These are phyloP conservation scores for Adansonia grandidieri DNA, from an alignment of 441 rosid genomes.

Conservation along the genomic window DNA sequence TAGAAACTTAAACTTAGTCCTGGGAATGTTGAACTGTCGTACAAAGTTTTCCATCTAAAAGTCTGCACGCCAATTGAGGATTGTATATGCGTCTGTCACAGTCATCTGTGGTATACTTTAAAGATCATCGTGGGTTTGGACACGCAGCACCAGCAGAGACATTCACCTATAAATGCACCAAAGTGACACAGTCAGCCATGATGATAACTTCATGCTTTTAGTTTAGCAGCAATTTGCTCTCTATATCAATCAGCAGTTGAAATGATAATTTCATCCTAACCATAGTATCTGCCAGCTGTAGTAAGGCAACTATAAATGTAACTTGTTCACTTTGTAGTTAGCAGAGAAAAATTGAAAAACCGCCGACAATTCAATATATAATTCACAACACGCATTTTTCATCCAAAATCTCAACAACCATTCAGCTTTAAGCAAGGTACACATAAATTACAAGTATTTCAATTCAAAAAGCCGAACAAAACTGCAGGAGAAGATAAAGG, in stretches of 20 bases:
- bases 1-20: conserved; percentile 85
- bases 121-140: conserved; percentile 93
- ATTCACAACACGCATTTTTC: too few relatives aligned
- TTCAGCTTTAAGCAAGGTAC: background rate
- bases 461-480: background rate
- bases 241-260: too few relatives aligned
- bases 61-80: conserved; percentile 70
- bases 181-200: conserved; percentile 17
- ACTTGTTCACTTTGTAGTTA: background rate
- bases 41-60: conserved; percentile 61
- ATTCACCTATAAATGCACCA: conserved; percentile 58
- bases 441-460: background rate
- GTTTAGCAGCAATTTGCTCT: background rate
- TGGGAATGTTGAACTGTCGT: conserved; percentile 68
- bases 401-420: background rate
- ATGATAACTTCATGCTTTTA: background rate
- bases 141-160: conserved; percentile 90
- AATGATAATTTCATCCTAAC: too few relatives aligned
- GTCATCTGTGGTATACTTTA: conserved; percentile 75
- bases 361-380: background rate
- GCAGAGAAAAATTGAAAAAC: background rate
- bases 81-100: conserved; percentile 77
- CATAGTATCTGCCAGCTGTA: too few relatives aligned
- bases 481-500: background rate
- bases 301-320: too few relatives aligned